Evolutionary conservation across 306 rosid genomes (phyloP).

Genomic region (Alnus rubra): DNA sequence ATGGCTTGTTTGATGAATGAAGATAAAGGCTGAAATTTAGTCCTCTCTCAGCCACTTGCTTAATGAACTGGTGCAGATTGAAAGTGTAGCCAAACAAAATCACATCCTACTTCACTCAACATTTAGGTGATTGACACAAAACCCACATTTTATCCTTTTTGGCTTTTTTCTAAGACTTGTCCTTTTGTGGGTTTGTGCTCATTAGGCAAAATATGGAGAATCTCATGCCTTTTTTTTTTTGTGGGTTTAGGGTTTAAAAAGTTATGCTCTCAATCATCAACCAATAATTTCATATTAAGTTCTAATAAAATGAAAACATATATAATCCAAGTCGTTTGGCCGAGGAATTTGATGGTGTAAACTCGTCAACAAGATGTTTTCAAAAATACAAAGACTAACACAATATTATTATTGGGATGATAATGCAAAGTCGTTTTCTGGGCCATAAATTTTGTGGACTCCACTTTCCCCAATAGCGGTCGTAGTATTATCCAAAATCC

Average conservation of each 20-base stretch:
- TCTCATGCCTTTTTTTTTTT: no score
- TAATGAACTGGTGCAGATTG: conserved; percentile 36
- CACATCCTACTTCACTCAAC: conserved; percentile 19
- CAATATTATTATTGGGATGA: not conserved
- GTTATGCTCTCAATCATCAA: no score
- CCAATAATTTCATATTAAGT: no score
- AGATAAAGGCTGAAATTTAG: conserved; percentile 27
- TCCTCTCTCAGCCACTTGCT: conserved; percentile 35
- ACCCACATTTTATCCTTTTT: conserved; percentile 40
- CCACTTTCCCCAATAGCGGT: conserved; percentile 31
- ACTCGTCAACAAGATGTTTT: not conserved
- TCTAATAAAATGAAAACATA: no score
- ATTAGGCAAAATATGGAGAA: not conserved
- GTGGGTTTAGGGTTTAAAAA: no score
- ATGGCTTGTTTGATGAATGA: conserved; percentile 26
- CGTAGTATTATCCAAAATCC: conserved; percentile 47
- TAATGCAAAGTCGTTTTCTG: not conserved
- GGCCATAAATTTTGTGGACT: conserved; percentile 26
- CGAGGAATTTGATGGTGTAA: conserved; percentile 25
- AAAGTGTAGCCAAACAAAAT: conserved; percentile 22
- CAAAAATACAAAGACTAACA: not conserved
- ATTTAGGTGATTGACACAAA: conserved; percentile 20
- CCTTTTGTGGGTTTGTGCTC: conserved; percentile 14
- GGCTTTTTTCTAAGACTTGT: conserved; percentile 43
- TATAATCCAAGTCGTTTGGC: conserved; percentile 14